Percentiles rank a stretch among this genome's conserved stretches.
Conservation (phyloP, 352 stramenopile genomes). For the Thalassiosira hispida region DNA sequence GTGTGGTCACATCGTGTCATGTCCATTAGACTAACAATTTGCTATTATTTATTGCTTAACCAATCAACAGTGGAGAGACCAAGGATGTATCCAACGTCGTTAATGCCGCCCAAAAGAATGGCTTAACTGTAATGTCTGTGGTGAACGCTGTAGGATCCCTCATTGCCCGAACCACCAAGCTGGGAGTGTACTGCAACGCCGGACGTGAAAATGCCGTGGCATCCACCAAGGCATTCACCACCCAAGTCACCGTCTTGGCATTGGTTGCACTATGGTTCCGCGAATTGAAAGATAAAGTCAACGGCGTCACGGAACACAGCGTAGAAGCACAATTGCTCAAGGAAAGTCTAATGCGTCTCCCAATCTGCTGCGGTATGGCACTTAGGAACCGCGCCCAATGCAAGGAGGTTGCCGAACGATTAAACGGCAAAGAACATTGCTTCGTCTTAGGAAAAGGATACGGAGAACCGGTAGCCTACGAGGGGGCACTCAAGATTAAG, state of each 20-base stretch:
- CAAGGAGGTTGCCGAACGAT: constrained; percentile 87
- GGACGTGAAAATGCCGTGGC: constrained; percentile 97
- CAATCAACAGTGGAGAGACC: constrained; percentile 91
- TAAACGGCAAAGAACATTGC: constrained; percentile 91
- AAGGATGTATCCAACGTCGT: constrained; percentile 95
- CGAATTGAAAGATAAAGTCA: constrained; percentile 82
- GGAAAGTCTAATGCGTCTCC: constrained; percentile 94
- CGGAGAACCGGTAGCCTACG: constrained; percentile 92
- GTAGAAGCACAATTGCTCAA: constrained; percentile 91
- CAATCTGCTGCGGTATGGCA: constrained; percentile 96
- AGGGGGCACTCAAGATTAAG: constrained; percentile 99
- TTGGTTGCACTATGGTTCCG: constrained; percentile 88
- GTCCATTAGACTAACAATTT: no score
- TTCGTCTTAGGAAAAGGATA: constrained; percentile 95
- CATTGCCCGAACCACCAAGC: constrained; percentile 92
- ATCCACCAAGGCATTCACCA: constrained; percentile 99
- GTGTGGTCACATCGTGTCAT: no score
- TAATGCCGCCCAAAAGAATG: constrained; percentile 87
- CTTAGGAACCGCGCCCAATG: constrained; percentile 85
- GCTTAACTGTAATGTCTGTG: constrained; percentile 90
- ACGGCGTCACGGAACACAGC: constrained; percentile 87
- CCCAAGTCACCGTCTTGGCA: constrained; percentile 89
- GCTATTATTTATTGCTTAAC: background rate
- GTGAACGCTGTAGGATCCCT: constrained; percentile 97
- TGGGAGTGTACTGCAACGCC: constrained; percentile 98